These are phyloP conservation scores for Myxozyma udenii DNA, from an alignment of 805 yeast genomes.

Conservation along the genomic window DNA sequence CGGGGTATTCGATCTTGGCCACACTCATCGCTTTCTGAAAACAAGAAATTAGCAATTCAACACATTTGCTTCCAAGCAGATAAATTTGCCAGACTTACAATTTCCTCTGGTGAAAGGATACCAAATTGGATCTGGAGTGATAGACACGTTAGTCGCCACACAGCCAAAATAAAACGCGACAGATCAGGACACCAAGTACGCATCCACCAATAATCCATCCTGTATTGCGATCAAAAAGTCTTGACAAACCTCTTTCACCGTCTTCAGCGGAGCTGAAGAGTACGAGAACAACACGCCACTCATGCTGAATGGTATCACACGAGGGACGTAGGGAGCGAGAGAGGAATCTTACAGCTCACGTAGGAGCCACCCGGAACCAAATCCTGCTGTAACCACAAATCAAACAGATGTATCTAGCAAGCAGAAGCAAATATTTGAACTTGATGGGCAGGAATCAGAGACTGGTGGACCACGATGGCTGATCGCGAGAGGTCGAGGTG, in stretches of 20 bases:
- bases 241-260: conserved; percentile 83
- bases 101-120: conserved; percentile 93
- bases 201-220: background rate
- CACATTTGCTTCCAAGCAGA: background rate
- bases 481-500: conserved; percentile 3
- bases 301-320: conserved; percentile 13
- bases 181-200: background rate
- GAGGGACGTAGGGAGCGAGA: conserved; percentile 1
- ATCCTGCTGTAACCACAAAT: background rate
- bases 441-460: background rate
- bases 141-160: conserved; percentile 26
- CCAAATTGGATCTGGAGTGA: conserved; percentile 80
- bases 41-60: conserved; percentile 2
- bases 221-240: background rate
- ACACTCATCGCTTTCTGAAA: conserved; percentile 85
- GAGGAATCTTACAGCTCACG: background rate
- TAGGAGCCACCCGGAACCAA: background rate
- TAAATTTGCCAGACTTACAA: conserved; percentile 41
- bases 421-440: background rate
- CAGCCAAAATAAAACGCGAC: background rate
- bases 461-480: background rate
- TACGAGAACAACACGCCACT: conserved; percentile 58
- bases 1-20: conserved; percentile 96
- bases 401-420: background rate
- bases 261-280: conserved; percentile 97